phyloP scores from a whole-genome alignment of 306 rosid species.

The Senna siamea region DNA sequence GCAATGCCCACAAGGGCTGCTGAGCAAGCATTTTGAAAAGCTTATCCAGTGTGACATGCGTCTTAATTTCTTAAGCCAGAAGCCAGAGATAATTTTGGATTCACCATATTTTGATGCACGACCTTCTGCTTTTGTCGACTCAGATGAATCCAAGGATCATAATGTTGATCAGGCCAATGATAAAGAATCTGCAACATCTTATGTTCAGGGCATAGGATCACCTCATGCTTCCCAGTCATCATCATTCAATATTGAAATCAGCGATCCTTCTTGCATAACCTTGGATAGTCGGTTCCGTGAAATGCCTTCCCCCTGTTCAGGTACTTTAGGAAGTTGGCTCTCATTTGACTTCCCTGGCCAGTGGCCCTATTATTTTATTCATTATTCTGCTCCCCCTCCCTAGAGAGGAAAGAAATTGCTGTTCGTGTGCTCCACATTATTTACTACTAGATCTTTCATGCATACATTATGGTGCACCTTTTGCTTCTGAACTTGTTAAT shows the following conservation, averaged over 20 bases:
- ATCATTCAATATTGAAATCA: conserved; percentile 59
- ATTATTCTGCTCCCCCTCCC: neutral
- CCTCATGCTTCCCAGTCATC: conserved; percentile 62
- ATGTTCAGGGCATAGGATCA: conserved; percentile 56
- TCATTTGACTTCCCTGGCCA: neutral
- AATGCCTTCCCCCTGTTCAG: conserved; percentile 87
- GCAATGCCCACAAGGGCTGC: conserved; percentile 82
- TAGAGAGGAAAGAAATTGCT: neutral
- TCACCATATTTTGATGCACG: conserved; percentile 67
- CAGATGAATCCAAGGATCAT: conserved; percentile 49
- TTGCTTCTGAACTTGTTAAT: neutral
- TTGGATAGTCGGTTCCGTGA: conserved; percentile 62
- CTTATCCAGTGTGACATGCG: conserved; percentile 80
- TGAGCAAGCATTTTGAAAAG: conserved; percentile 88
- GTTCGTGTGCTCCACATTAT: neutral
- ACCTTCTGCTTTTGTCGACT: conserved; percentile 56
- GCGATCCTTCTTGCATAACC: conserved; percentile 55
- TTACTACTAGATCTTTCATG: neutral
- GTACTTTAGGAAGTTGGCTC: conserved; percentile 47
- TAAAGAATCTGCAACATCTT: conserved; percentile 50
- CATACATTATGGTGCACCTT: neutral
- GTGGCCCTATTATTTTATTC: neutral
- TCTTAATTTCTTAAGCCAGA: conserved; percentile 77
- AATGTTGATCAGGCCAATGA: conserved; percentile 52
- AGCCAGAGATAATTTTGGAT: conserved; percentile 73